Evolutionary conservation across 495 filamentous ascomycete genomes (phyloP).

Genomic region (Aspergillus biplanus): DNA sequence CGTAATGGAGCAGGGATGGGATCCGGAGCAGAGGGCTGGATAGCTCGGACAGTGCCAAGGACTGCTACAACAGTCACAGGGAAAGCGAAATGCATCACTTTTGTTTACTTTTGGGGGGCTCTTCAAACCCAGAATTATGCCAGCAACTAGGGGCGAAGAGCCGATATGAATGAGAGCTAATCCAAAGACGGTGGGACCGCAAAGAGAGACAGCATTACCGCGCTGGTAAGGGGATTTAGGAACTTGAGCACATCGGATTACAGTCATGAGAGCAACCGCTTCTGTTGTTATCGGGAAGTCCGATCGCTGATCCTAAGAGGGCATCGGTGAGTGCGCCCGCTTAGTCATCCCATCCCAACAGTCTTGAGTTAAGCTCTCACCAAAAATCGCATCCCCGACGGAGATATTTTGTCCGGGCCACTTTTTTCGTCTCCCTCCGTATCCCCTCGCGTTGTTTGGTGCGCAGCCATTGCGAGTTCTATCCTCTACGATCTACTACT

Average conservation of each 20-base stretch:
- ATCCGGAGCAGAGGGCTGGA: constrained; percentile 78
- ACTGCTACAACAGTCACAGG: constrained; percentile 25
- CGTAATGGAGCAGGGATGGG: constrained; percentile 84
- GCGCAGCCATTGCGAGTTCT: constrained; percentile 31
- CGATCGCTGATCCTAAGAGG: constrained; percentile 32
- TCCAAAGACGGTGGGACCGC: background rate
- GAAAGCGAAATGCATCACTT: background rate
- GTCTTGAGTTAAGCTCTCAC: constrained; percentile 31
- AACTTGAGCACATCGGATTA: background rate
- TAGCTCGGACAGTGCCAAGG: constrained; percentile 43
- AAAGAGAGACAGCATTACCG: background rate
- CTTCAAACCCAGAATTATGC: background rate
- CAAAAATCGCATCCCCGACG: constrained; percentile 28
- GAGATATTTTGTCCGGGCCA: constrained; percentile 14
- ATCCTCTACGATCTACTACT: constrained; percentile 26
- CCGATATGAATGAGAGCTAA: background rate
- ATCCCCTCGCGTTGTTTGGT: constrained; percentile 25
- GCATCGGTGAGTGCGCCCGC: constrained; percentile 42
- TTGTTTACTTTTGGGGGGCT: background rate
- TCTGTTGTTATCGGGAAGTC: background rate
- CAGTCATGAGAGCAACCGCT: too few species aligned
- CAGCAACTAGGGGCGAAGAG: background rate
- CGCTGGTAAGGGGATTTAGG: background rate
- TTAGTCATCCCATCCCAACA: constrained; percentile 48
- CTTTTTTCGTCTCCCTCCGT: constrained; percentile 12